Percentiles rank a stretch among this genome's conserved stretches.
These are phyloP conservation scores for Arbutus unedo DNA, from an alignment of 148 eudicot genomes.

Conservation along the genomic window DNA sequence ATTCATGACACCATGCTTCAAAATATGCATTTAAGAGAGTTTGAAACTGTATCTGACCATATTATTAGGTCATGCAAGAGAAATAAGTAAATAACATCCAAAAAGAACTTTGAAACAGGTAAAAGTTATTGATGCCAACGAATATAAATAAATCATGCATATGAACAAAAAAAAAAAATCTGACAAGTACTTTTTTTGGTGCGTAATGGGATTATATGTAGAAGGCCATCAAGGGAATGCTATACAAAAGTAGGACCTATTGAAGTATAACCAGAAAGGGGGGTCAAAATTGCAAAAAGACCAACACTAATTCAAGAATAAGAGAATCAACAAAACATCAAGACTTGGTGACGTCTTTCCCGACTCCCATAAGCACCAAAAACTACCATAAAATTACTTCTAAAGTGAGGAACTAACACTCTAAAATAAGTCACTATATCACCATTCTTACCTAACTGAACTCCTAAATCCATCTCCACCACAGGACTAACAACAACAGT, in stretches of 20 bases:
- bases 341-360: background rate
- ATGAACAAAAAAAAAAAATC: background rate
- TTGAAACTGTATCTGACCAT: background rate
- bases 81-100: slow-evolving; percentile 3
- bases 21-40: background rate
- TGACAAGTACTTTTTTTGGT: background rate
- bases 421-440: background rate
- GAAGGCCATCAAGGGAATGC: background rate
- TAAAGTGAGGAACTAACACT: background rate
- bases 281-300: background rate
- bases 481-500: no score
- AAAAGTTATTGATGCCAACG: background rate
- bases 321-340: background rate
- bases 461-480: background rate
- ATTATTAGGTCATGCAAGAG: background rate
- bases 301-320: background rate
- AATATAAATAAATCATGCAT: background rate
- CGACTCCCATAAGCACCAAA: background rate
- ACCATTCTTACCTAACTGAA: background rate
- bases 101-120: background rate
- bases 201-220: background rate
- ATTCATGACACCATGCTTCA: background rate
- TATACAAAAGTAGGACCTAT: background rate
- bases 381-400: background rate
- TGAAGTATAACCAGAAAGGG: background rate